Evolutionary conservation across 192 early-diverging fungal genomes (phyloP), one percentile per base, ranked within the genome.

Genomic region (Piromyces sp.): DNA sequence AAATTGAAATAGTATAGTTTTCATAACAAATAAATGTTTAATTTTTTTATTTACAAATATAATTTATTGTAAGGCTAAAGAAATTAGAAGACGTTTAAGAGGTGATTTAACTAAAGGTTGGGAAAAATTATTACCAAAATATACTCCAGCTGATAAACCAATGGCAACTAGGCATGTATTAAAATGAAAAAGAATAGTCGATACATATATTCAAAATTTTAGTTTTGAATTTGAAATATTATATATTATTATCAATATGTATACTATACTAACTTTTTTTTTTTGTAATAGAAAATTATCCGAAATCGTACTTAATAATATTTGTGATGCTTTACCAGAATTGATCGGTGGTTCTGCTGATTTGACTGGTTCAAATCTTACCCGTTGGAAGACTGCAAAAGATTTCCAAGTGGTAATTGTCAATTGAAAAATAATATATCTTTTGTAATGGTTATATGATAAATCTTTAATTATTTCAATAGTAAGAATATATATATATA

Each of bases 311-410:
- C 86, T 99, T 83, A 94, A 94, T 86, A 91, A 92, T 78, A 85
- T 98, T 79, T 93, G 95, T 28, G 89, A 92, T 26, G 42, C 87
- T 29, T 31, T 97, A 42, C 95, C 96, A 11, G 96, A 97, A 85
- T 89, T 98, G 15, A 85, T 97, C 79, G 92, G 95, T 84, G 97
- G 97, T 30, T 98, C 96, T 33, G 97, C 97, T 22, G 97, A 99
- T 87, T 87, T 99, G 86, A 97, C 97, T 68, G 95, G 91, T 36
- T 98, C 96, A 80, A 99, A 97, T 87, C 90, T 96, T 86, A 97
- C 96, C 79, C 90, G 94, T 58, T 98, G 96, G 95, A 97, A 97
- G 91, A 88, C 83, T 26, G 96, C 95, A n/a, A 93, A 91, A 30
- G 97, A 99, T 87, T 97, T 97, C 92, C 95, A 97, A 88, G 91